Evolutionary conservation across 345 rosid species (phyloP).

Genomic region (Salix koriyanagi): DNA sequence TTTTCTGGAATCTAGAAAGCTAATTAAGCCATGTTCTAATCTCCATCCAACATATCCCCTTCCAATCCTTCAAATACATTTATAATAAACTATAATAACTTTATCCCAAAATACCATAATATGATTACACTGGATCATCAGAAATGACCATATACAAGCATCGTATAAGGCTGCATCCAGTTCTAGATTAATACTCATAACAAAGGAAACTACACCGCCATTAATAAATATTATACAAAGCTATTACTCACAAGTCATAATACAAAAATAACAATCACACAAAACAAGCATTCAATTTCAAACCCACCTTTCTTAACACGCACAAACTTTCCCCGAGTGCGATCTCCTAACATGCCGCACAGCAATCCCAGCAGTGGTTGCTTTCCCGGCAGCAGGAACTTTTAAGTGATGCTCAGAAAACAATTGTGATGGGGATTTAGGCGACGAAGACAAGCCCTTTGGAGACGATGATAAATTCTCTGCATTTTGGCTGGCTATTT

Average conservation of each 20-base stretch:
- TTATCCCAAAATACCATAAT: neutral
- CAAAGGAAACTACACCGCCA: neutral
- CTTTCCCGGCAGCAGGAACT: slow-evolving; percentile 64
- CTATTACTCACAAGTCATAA: neutral
- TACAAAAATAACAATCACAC: neutral
- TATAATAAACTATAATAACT: neutral
- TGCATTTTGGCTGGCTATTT: slow-evolving; percentile 60
- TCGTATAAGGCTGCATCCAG: neutral
- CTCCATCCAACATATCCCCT: neutral
- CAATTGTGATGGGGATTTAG: slow-evolving; percentile 36
- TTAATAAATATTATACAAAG: neutral
- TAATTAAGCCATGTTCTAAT: neutral
- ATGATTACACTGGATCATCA: neutral
- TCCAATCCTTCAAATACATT: neutral
- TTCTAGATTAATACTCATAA: neutral
- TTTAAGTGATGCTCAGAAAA: slow-evolving; percentile 64
- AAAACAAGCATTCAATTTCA: neutral
- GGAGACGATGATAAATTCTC: slow-evolving; percentile 69
- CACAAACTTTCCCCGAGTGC: slow-evolving; percentile 75
- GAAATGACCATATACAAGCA: neutral
- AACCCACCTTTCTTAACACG: slow-evolving; percentile 83
- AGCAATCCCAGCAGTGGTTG: slow-evolving; percentile 54
- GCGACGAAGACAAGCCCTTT: slow-evolving; percentile 46
- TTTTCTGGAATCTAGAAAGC: neutral
- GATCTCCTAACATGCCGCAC: slow-evolving; percentile 73